These are phyloP conservation scores for Zarea fungicola DNA, from an alignment of 2,329 filamentous ascomycete species.

Conservation along the genomic window DNA sequence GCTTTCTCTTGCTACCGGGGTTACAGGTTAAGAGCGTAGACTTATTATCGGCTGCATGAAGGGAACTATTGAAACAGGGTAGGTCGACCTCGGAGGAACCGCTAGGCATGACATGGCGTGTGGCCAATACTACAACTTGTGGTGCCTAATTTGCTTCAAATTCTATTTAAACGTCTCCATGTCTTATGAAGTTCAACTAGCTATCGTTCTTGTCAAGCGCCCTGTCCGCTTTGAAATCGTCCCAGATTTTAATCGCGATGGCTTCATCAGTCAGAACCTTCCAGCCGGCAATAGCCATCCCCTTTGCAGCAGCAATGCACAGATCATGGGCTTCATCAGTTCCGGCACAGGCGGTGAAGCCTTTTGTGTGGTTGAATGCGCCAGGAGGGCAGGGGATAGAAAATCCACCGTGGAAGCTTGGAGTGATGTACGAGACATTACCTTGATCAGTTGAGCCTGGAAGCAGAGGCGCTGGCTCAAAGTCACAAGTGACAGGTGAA, in stretches of 20 bases:
- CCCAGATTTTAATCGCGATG: neutral
- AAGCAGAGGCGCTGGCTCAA: neutral
- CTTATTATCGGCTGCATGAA: no score
- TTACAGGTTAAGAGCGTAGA: no score
- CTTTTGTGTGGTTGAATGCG: constrained; percentile 7
- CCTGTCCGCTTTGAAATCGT: neutral
- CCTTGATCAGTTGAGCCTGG: constrained; percentile 7
- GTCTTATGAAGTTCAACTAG: no score
- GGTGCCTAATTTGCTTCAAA: no score
- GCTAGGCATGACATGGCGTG: no score
- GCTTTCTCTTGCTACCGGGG: no score
- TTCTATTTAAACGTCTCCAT: no score
- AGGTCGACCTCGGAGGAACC: no score
- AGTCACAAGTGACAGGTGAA: constrained; percentile 1
- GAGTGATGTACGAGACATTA: constrained; percentile 5
- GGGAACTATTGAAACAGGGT: no score
- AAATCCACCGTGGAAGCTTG: constrained; percentile 9
- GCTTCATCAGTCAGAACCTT: constrained; percentile 3
- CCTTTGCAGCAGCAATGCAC: neutral
- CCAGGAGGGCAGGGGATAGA: constrained; percentile 3
- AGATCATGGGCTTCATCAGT: constrained; percentile 5
- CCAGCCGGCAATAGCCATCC: constrained; percentile 2
- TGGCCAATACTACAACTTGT: no score
- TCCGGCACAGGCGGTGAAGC: constrained; percentile 10
- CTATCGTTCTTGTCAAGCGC: neutral